Conservation (phyloP, 495 filamentous ascomycete genomes). For the Beverwykella pulmonaria region DNA sequence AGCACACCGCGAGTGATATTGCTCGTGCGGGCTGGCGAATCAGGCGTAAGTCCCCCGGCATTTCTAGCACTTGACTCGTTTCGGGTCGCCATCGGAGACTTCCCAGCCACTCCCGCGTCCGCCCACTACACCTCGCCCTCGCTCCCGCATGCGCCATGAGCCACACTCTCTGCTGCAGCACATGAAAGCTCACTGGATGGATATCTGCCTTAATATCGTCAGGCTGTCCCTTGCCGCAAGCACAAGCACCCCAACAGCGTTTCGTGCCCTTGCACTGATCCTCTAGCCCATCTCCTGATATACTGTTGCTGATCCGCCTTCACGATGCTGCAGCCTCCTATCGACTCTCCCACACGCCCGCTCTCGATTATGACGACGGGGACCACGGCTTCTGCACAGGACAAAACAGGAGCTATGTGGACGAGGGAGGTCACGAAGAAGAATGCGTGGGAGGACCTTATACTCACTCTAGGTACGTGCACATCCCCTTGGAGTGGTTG, state of each 20-base stretch:
- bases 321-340: slow-evolving; percentile 32
- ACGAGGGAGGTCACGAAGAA: slow-evolving; percentile 24
- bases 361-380: slow-evolving; percentile 34
- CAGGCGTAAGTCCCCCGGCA: background rate
- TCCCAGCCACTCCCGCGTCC: slow-evolving; percentile 34
- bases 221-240: slow-evolving; percentile 18
- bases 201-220: slow-evolving; percentile 13
- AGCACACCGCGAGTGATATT: background rate
- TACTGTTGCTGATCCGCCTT: background rate
- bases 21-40: slow-evolving; percentile 6
- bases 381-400: slow-evolving; percentile 23
- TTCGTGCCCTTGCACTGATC: too few relatives aligned
- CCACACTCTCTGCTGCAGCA: background rate
- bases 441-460: slow-evolving; percentile 39
- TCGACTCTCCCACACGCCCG: slow-evolving; percentile 15
- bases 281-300: background rate
- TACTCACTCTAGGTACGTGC: slow-evolving; percentile 36
- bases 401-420: slow-evolving; percentile 31
- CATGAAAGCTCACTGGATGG: slow-evolving; percentile 18
- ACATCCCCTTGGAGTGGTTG: too few relatives aligned
- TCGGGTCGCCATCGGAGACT: background rate
- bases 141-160: slow-evolving; percentile 4
- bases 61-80: slow-evolving; percentile 19
- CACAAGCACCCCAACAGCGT: too few relatives aligned
- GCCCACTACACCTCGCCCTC: slow-evolving; percentile 22